Conservation (phyloP, 2,329 filamentous ascomycete genomes). For the Aspergillus vadensis region DNA sequence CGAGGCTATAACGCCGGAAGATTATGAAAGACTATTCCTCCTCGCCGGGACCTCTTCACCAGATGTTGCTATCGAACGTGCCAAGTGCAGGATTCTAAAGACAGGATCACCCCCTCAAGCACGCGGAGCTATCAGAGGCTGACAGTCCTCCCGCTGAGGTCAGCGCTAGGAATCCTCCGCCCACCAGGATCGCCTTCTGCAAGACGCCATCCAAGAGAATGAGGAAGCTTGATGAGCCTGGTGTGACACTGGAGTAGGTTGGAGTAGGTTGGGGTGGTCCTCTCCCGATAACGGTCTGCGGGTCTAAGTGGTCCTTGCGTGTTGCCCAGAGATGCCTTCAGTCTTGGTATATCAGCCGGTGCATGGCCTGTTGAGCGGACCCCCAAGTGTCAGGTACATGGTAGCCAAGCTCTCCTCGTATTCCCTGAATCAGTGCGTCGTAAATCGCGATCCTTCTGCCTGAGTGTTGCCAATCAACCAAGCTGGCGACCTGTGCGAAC, state of each 20-base stretch:
- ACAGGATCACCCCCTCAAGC: neutral
- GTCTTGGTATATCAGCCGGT: neutral
- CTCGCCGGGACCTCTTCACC: neutral
- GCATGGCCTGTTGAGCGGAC: neutral
- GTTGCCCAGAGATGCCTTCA: neutral
- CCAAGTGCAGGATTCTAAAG: neutral
- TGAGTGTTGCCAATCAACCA: neutral
- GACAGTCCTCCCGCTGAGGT: neutral
- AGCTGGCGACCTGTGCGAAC: neutral
- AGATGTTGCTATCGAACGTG: neutral
- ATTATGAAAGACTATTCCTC: too few species aligned
- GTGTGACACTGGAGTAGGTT: neutral
- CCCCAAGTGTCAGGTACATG: neutral
- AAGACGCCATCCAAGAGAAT: neutral
- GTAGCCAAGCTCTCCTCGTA: neutral
- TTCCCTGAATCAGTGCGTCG: neutral
- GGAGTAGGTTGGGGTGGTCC: neutral
- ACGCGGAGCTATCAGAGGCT: neutral
- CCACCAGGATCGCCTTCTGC: neutral
- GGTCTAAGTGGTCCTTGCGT: neutral
- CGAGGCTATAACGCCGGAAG: neutral
- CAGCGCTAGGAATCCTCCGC: neutral
- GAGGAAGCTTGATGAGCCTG: slow-evolving; percentile 4
- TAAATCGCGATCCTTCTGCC: neutral
- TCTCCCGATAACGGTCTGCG: neutral